Base-by-base conservation (phyloP, 768 basidiomycete species). In the Kwoniella dejecticola region DNA sequence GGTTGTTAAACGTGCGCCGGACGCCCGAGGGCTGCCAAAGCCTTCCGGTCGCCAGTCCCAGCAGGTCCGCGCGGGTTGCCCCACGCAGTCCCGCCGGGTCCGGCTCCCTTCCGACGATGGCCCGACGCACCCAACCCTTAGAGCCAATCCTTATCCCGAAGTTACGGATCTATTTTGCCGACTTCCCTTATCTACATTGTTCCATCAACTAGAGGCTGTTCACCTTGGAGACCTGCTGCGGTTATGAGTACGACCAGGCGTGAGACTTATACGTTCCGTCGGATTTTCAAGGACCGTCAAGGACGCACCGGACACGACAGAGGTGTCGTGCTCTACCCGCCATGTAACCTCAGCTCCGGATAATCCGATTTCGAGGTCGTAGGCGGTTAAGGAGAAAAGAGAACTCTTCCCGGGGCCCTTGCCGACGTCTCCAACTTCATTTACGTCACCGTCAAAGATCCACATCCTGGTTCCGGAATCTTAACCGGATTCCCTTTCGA, bases 161-260 rank as follows among this genome's bases (percentile, higher is more conserved):
- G 86, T 85, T 85, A 88, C 84, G 83, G 85, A 86, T 86, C 83
- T 85, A 85, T 85, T 87, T 87, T 87, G 87, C 86, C 82, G 83
- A 85, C 84, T 86, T 86, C 85, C 85, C 85, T 86, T 87, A 86
- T 84, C 85, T 86, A 85, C 85, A 86, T 86, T 86, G 83, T 85
- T 85, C 84, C 83, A 85, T 85, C 84, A 83, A 86, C 86, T 86
- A 86, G 86, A 87, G 86, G 84, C 85, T 86, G 83, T 86, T 86
- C 85, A 86, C 85, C 85, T 86, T 84, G 86, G 86, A 86, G 86
- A 87, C 85, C 86, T 85, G 86, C 85, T 86, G 68, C 68, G 68
- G 85, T 85, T 86, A 86, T 86, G 84, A 85, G 85, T 86, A 86
- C 83, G 84, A 85, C 83, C 85, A 84, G 84, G 82, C 81, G 83